These are phyloP conservation scores for Chrysanthemum lavandulifolium DNA, from an alignment of 129 eudicot genomes.

Conservation along the genomic window DNA sequence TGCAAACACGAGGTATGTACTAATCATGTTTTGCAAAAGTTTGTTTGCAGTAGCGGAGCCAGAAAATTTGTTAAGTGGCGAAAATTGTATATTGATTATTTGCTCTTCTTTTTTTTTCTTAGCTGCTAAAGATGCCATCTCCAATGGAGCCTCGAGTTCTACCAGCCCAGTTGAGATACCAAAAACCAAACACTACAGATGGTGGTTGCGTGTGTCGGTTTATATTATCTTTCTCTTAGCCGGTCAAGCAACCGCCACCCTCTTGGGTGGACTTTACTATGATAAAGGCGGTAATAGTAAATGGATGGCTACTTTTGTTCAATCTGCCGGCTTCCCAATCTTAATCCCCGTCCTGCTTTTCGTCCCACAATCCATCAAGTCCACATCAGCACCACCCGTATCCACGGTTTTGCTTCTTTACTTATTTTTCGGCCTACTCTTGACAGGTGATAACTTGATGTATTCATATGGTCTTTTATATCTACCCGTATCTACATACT, in stretches of 20 bases:
- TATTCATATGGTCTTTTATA: constrained; percentile 57
- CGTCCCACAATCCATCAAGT: constrained; percentile 14
- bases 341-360: constrained; percentile 44
- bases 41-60: background rate
- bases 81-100: background rate
- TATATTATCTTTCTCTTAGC: constrained; percentile 42
- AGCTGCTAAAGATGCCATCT: constrained; percentile 21
- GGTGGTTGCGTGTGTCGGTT: constrained; percentile 52
- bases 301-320: constrained; percentile 74
- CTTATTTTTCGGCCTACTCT: constrained; percentile 50
- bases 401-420: constrained; percentile 35
- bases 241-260: constrained; percentile 63
- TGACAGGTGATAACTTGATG: constrained; percentile 61
- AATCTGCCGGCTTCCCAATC: constrained; percentile 63
- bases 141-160: constrained; percentile 5
- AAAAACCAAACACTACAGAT: constrained; percentile 29
- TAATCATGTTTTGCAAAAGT: background rate
- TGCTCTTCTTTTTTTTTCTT: background rate
- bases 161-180: constrained; percentile 18
- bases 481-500: constrained; percentile 69
- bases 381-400: constrained; percentile 30
- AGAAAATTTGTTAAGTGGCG: background rate
- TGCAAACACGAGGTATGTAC: constrained; percentile 31
- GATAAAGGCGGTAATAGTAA: constrained; percentile 74
- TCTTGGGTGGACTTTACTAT: constrained; percentile 55